Evolutionary conservation across 768 basidiomycete genomes (phyloP).

Genomic region (Dioszegia hungarica): DNA sequence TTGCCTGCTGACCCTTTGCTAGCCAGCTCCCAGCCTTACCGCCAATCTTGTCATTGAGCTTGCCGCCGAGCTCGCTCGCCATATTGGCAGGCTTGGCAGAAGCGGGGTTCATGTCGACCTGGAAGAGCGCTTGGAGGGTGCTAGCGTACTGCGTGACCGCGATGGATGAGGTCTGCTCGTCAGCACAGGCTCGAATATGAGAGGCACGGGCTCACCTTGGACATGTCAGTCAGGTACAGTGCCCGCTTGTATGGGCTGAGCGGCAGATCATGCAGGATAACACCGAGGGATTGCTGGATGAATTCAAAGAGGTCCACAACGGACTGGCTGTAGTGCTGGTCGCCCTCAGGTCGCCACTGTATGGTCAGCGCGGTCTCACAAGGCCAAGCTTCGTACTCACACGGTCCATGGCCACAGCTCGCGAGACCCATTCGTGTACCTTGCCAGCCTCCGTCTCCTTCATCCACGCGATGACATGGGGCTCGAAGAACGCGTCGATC

Average conservation of each 20-base stretch:
- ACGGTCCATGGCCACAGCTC: constrained; percentile 46
- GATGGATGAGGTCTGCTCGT: constrained; percentile 32
- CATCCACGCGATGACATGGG: constrained; percentile 46
- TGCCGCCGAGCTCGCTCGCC: constrained; percentile 25
- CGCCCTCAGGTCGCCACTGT: constrained; percentile 47
- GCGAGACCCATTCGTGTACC: constrained; percentile 46
- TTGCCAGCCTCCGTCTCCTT: constrained; percentile 38
- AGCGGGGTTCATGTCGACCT: constrained; percentile 32
- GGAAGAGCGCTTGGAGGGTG: constrained; percentile 44
- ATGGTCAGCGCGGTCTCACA: neutral
- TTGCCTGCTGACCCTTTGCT: constrained; percentile 47
- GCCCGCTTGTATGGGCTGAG: constrained; percentile 45
- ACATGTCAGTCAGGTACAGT: constrained; percentile 45
- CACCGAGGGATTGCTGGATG: constrained; percentile 33
- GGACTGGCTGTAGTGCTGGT: constrained; percentile 41
- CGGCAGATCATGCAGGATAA: constrained; percentile 42
- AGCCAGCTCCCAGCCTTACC: constrained; percentile 48
- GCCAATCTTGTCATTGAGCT: constrained; percentile 21
- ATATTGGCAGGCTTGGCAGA: constrained; percentile 21
- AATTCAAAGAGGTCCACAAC: constrained; percentile 48
- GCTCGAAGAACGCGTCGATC: constrained; percentile 47
- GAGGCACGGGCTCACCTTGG: constrained; percentile 42
- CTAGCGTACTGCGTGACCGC: constrained; percentile 43
- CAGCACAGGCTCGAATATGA: neutral
- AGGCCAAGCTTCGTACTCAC: constrained; percentile 25